A percentile compares a stretch with the other conserved stretches of the same genome.
phyloP scores from a whole-genome alignment of 163 green algal species.

The Picocystis sp. region DNA sequence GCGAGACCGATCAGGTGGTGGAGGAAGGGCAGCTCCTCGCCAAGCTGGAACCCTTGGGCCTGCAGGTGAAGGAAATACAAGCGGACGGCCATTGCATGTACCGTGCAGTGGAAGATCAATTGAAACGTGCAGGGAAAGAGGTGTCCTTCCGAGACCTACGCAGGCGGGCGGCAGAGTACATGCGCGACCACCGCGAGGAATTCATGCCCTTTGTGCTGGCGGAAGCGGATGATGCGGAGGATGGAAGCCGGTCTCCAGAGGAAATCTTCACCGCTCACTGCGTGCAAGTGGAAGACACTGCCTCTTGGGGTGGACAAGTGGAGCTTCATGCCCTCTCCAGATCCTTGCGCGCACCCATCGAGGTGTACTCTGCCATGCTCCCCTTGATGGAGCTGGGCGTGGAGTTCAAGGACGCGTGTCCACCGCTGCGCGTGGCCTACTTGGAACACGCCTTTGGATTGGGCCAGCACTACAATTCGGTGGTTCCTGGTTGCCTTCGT shows the following conservation, averaged over 20 bases:
- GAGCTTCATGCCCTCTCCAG: constrained; percentile 69
- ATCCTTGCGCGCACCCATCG: constrained; percentile 44
- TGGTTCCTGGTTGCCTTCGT: constrained; percentile 11
- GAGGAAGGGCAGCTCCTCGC: constrained; percentile 45
- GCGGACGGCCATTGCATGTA: constrained; percentile 95
- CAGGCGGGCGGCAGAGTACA: constrained; percentile 44
- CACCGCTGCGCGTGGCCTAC: constrained; percentile 61
- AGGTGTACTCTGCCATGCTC: constrained; percentile 35
- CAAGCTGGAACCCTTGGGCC: constrained; percentile 42
- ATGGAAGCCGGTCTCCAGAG: constrained; percentile 5
- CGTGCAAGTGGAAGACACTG: constrained; percentile 52
- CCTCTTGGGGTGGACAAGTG: constrained; percentile 80
- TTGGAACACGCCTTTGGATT: constrained; percentile 78
- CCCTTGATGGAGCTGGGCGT: constrained; percentile 28
- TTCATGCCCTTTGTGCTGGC: constrained; percentile 62
- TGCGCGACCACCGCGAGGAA: constrained; percentile 55
- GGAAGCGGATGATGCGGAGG: constrained; percentile 18
- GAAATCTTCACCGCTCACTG: constrained; percentile 57
- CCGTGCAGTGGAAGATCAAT: constrained; percentile 47
- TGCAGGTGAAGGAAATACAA: constrained; percentile 53
- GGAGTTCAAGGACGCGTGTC: constrained; percentile 17
- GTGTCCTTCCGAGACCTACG: constrained; percentile 39
- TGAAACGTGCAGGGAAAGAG: constrained; percentile 13
- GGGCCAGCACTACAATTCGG: constrained; percentile 92
- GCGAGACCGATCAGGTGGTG: constrained; percentile 35